Conservation (phyloP, 1,139 yeast species). For the Geotrichum phurueaensis region DNA sequence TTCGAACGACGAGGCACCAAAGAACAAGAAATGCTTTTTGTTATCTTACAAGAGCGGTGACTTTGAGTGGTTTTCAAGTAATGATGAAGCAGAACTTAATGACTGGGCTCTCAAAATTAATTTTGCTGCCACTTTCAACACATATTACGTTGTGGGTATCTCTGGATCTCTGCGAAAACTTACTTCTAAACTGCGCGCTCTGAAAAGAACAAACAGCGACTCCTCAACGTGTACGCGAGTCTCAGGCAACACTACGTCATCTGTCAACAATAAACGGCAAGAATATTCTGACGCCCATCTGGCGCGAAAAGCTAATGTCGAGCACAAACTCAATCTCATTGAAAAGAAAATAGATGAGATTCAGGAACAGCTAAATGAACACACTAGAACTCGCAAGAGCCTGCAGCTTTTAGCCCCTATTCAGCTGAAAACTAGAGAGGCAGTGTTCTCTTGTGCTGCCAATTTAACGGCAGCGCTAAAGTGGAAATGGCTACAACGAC, state of each 20-base stretch:
- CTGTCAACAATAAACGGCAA: background rate
- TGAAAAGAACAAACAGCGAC: background rate
- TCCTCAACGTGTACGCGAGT: background rate
- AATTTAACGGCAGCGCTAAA: slow-evolving; percentile 46
- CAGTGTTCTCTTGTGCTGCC: slow-evolving; percentile 41
- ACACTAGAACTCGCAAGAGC: slow-evolving; percentile 37
- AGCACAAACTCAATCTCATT: slow-evolving; percentile 32
- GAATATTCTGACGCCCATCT: slow-evolving; percentile 5
- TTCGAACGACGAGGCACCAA: slow-evolving; percentile 16
- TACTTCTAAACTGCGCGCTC: background rate
- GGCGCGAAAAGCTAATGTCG: slow-evolving; percentile 22
- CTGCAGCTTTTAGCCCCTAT: slow-evolving; percentile 49
- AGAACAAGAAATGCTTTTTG: slow-evolving; percentile 26
- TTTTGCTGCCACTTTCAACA: slow-evolving; percentile 47
- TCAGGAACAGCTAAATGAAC: slow-evolving; percentile 35
- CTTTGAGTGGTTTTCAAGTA: slow-evolving; percentile 37
- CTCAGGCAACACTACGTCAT: background rate
- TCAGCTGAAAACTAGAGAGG: slow-evolving; percentile 45
- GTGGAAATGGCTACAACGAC: slow-evolving; percentile 50
- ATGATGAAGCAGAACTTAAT: slow-evolving; percentile 38
- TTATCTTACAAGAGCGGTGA: slow-evolving; percentile 35
- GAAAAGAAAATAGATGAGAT: slow-evolving; percentile 33
- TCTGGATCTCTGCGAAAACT: background rate
- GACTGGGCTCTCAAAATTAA: slow-evolving; percentile 57
- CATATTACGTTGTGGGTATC: slow-evolving; percentile 20